Conservation (phyloP, 306 rosid species). For the Begonia fuchsioides region DNA sequence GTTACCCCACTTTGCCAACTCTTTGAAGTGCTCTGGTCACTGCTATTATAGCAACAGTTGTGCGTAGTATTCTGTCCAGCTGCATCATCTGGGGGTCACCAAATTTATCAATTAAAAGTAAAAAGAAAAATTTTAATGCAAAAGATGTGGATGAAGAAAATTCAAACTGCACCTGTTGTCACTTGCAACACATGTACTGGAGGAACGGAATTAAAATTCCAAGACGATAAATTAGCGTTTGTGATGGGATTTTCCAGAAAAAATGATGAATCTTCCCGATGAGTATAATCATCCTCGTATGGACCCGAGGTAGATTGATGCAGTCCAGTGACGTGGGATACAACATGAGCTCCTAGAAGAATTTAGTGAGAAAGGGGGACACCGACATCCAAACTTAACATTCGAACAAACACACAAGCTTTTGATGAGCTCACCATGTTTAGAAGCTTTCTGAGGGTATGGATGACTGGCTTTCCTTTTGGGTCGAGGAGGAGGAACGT, state of each 20-base stretch:
- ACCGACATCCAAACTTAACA: not conserved
- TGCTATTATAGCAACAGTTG: constrained; percentile 42
- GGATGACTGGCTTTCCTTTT: constrained; percentile 95
- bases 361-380: constrained; percentile 2
- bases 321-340: constrained; percentile 26
- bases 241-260: constrained; percentile 42
- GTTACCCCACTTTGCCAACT: not conserved
- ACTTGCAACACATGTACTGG: constrained; percentile 26
- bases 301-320: constrained; percentile 20
- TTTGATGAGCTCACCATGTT: constrained; percentile 25
- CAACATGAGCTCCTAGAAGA: constrained; percentile 32
- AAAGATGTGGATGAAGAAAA: not conserved
- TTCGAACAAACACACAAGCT: constrained; percentile 2
- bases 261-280: constrained; percentile 52
- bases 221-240: constrained; percentile 36
- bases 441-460: constrained; percentile 79
- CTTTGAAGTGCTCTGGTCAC: constrained; percentile 49
- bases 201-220: constrained; percentile 44
- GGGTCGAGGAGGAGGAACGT: constrained; percentile 95
- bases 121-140: not conserved
- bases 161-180: constrained; percentile 37
- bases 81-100: constrained; percentile 35
- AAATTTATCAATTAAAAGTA: not conserved
- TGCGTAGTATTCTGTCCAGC: constrained; percentile 27
- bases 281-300: constrained; percentile 32